Conservation (phyloP, 2,329 filamentous ascomycete genomes). For the Penicillium fuscoglaucum region DNA sequence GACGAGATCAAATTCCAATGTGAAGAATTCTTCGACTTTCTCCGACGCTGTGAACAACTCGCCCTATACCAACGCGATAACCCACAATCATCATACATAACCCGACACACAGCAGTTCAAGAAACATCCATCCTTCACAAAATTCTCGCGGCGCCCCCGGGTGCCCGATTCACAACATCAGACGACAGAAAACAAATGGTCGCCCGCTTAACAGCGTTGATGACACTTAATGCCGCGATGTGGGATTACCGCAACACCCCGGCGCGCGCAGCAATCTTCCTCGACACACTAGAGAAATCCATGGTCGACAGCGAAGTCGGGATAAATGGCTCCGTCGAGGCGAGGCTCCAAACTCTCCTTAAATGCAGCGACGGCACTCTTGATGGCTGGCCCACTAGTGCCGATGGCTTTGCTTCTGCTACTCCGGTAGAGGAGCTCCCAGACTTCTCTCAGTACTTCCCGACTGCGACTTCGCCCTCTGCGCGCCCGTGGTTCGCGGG, state of each 20-base stretch:
- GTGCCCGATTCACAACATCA: constrained; percentile 35
- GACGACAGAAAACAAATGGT: constrained; percentile 44
- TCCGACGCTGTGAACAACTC: constrained; percentile 41
- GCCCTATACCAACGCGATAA: constrained; percentile 31
- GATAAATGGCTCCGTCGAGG: constrained; percentile 41
- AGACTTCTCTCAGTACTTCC: constrained; percentile 34
- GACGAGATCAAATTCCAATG: constrained; percentile 40
- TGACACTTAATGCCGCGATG: constrained; percentile 42
- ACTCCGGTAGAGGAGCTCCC: constrained; percentile 6
- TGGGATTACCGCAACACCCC: constrained; percentile 43
- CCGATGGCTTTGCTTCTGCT: not conserved
- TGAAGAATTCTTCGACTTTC: constrained; percentile 41
- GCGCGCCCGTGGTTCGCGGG: constrained; percentile 43
- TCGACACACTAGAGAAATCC: constrained; percentile 33
- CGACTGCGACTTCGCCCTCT: constrained; percentile 26
- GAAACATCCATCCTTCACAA: constrained; percentile 33
- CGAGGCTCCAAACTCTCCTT: constrained; percentile 42
- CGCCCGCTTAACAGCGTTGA: constrained; percentile 36
- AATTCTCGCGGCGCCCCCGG: constrained; percentile 37
- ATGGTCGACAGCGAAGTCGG: constrained; percentile 39
- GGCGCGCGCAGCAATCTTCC: constrained; percentile 33
- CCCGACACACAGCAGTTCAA: constrained; percentile 33
- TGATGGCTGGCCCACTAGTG: not conserved
- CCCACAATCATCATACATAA: constrained; percentile 14
- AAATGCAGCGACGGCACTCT: constrained; percentile 34